Conservation (phyloP, 2,329 filamentous ascomycete genomes). For the Aspergillus quadricinctus region DNA sequence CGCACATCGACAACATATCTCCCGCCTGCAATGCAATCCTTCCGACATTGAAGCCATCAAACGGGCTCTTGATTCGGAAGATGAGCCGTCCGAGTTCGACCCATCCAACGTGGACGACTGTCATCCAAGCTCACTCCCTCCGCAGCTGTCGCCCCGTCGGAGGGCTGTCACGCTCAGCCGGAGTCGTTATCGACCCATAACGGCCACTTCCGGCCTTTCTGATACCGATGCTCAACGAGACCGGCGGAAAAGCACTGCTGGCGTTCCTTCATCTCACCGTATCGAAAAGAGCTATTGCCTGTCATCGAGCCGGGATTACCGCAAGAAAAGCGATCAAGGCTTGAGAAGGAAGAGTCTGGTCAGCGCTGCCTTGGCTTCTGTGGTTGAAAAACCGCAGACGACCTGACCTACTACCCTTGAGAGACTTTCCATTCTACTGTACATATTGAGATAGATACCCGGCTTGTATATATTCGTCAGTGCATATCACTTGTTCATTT, state of each 20-base stretch:
- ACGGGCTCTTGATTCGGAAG: slow-evolving; percentile 28
- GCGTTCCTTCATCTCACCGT: slow-evolving; percentile 22
- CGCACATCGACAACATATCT: slow-evolving; percentile 36
- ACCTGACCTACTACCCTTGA: slow-evolving; percentile 1
- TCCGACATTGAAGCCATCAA: slow-evolving; percentile 35
- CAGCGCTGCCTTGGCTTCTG: slow-evolving; percentile 35
- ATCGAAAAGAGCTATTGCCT: slow-evolving; percentile 32
- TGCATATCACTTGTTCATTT: neutral
- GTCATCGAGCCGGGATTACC: slow-evolving; percentile 19
- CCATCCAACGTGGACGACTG: slow-evolving; percentile 28
- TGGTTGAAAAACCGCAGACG: slow-evolving; percentile 21
- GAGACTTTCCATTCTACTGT: slow-evolving; percentile 5
- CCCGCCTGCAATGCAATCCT: slow-evolving; percentile 36
- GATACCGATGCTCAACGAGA: neutral
- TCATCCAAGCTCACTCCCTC: slow-evolving; percentile 36
- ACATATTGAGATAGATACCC: slow-evolving; percentile 5
- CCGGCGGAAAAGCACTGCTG: slow-evolving; percentile 27
- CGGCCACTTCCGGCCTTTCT: slow-evolving; percentile 3
- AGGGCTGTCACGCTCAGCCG: slow-evolving; percentile 25
- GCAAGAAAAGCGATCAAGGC: slow-evolving; percentile 34
- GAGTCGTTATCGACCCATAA: slow-evolving; percentile 25
- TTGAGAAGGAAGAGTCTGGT: slow-evolving; percentile 36
- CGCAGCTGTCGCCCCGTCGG: slow-evolving; percentile 28
- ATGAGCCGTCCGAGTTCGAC: slow-evolving; percentile 15
- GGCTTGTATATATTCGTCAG: neutral